These are phyloP conservation scores for Fraxinus paxiana DNA, from an alignment of 305 asterid species.

Conservation along the genomic window DNA sequence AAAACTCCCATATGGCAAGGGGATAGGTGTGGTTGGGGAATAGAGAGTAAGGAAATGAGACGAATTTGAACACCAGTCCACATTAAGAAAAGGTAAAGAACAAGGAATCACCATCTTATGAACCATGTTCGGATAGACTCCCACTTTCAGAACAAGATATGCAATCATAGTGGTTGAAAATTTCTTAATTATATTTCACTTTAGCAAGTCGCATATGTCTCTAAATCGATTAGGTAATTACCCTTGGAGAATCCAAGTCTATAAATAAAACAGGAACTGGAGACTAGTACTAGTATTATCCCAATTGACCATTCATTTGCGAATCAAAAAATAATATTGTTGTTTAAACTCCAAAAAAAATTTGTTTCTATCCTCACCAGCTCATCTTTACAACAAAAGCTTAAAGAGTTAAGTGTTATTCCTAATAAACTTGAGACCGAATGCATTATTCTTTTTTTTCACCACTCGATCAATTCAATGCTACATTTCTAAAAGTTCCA, in stretches of 20 bases:
- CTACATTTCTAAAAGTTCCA: neutral
- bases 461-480: neutral
- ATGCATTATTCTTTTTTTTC: neutral
- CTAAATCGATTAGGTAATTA: neutral
- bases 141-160: neutral
- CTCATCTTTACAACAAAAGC: neutral
- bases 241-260: neutral
- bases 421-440: neutral
- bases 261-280: neutral
- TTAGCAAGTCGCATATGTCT: neutral
- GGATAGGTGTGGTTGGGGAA: neutral
- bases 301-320: neutral
- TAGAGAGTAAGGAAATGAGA: neutral
- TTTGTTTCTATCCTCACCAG: neutral
- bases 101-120: neutral
- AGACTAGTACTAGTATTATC: neutral
- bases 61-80: neutral
- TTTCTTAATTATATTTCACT: neutral
- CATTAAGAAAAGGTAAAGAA: neutral
- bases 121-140: neutral
- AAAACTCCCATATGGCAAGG: neutral
- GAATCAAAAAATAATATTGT: neutral
- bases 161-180: neutral
- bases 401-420: neutral
- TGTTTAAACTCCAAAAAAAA: neutral